phyloP scores from a whole-genome alignment of 83 land plant species.

The Larix sibirica region DNA sequence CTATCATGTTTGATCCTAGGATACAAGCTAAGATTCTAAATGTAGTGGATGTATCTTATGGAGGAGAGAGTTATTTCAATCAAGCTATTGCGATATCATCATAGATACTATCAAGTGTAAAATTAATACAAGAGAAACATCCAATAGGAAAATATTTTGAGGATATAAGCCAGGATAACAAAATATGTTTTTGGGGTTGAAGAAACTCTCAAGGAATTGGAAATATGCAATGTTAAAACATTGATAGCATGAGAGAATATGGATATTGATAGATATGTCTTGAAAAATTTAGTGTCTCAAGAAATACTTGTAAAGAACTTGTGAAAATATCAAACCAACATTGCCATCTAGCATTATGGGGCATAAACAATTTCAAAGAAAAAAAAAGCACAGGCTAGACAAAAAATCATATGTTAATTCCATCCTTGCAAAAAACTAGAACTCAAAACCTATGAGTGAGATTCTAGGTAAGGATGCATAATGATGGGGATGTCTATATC shows the following conservation, averaged over 20 bases:
- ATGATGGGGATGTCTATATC: too few relatives aligned
- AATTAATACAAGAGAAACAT: conserved; percentile 45
- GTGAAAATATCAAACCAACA: conserved; percentile 34
- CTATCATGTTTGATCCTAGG: conserved; percentile 49
- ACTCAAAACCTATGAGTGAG: too few relatives aligned
- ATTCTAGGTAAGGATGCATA: too few relatives aligned
- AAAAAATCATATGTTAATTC: too few relatives aligned
- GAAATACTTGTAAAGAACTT: conserved; percentile 36
- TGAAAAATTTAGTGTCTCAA: conserved; percentile 26
- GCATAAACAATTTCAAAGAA: too few relatives aligned
- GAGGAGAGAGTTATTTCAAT: conserved; percentile 48
- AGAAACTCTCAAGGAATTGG: conserved; percentile 39
- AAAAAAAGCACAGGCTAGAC: too few relatives aligned
- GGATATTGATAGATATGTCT: conserved; percentile 33
- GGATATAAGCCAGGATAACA: conserved; percentile 49
- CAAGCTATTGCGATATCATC: conserved; percentile 44
- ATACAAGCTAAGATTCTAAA: conserved; percentile 41
- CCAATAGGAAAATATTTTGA: conserved; percentile 50
- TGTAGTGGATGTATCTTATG: conserved; percentile 52
- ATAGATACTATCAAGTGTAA: conserved; percentile 40
- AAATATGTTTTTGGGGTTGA: conserved; percentile 53
- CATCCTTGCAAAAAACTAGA: too few relatives aligned
- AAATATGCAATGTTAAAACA: conserved; percentile 51
- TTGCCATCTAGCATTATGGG: too few relatives aligned
- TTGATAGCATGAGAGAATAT: conserved; percentile 49